These are phyloP conservation scores for Houttuynia cordata DNA, from an alignment of 164 flowering plant genomes.

Conservation along the genomic window DNA sequence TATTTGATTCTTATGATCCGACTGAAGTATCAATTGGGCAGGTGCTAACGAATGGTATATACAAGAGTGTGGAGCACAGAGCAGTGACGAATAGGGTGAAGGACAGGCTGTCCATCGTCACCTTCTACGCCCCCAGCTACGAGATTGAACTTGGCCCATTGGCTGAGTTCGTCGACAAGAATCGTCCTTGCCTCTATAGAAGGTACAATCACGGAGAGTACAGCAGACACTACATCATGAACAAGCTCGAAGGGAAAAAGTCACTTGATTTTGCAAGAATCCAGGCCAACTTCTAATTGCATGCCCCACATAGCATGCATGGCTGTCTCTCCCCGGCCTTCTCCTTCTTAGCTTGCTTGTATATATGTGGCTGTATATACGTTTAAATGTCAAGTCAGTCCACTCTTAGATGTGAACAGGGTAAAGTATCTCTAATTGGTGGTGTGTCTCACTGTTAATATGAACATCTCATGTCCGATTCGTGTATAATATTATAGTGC, in stretches of 20 bases:
- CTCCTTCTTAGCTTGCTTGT: too few relatives aligned
- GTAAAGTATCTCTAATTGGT: too few relatives aligned
- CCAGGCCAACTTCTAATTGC: constrained; percentile 10
- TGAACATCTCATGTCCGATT: too few relatives aligned
- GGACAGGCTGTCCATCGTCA: constrained; percentile 74
- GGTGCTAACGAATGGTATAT: constrained; percentile 87
- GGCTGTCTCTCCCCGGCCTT: too few relatives aligned
- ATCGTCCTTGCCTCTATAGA: constrained; percentile 51
- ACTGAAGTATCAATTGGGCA: constrained; percentile 10
- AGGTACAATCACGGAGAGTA: constrained; percentile 90
- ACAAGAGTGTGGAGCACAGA: constrained; percentile 90
- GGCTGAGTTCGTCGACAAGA: constrained; percentile 40
- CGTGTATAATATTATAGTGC: too few relatives aligned
- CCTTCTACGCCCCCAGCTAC: constrained; percentile 86
- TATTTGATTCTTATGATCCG: background rate
- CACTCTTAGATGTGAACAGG: too few relatives aligned
- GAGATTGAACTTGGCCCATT: constrained; percentile 72
- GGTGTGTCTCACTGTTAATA: too few relatives aligned
- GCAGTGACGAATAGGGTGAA: constrained; percentile 66
- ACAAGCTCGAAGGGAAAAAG: constrained; percentile 80
- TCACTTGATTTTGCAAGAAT: constrained; percentile 76
- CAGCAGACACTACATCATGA: constrained; percentile 62
- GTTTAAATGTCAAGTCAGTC: too few relatives aligned
- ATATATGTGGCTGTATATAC: too few relatives aligned
- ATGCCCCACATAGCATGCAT: background rate